These are phyloP conservation scores for Apiotrichum mycotoxinovorans DNA, from an alignment of 1,284 basidiomycete genomes.

Conservation along the genomic window DNA sequence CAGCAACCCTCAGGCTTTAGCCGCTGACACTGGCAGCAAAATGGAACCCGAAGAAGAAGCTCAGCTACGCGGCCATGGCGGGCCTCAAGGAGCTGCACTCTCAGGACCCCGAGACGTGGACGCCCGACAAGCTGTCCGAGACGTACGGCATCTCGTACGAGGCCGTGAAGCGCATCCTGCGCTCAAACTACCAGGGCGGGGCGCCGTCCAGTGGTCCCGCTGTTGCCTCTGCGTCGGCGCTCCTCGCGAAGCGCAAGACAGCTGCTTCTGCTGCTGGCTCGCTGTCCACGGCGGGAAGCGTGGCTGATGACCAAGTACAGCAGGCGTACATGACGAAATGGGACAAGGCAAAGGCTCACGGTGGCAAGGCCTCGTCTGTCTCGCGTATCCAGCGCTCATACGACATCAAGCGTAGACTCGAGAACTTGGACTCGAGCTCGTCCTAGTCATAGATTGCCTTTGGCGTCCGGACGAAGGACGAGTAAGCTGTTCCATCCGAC, in stretches of 20 bases:
- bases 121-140: conserved; percentile 66
- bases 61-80: conserved; percentile 89
- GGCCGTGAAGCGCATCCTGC: conserved; percentile 74
- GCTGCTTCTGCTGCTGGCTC: too few relatives aligned
- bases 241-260: too few relatives aligned
- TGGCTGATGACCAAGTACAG: conserved; percentile 6
- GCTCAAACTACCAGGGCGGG: conserved; percentile 18
- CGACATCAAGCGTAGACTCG: conserved; percentile 6
- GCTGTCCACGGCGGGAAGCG: too few relatives aligned
- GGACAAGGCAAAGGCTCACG: background rate
- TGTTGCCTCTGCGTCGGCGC: too few relatives aligned
- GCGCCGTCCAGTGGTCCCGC: conserved; percentile 49
- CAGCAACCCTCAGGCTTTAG: too few relatives aligned
- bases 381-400: background rate
- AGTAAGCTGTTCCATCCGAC: too few relatives aligned
- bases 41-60: conserved; percentile 79
- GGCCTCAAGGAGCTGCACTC: conserved; percentile 69
- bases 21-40: background rate
- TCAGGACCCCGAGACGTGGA: conserved; percentile 66
- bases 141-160: conserved; percentile 81
- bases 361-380: background rate
- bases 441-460: too few relatives aligned
- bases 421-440: conserved; percentile 23
- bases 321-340: background rate
- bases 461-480: too few relatives aligned